These are phyloP conservation scores for Ballota nigra DNA, from an alignment of 257 asterid species.

Conservation along the genomic window DNA sequence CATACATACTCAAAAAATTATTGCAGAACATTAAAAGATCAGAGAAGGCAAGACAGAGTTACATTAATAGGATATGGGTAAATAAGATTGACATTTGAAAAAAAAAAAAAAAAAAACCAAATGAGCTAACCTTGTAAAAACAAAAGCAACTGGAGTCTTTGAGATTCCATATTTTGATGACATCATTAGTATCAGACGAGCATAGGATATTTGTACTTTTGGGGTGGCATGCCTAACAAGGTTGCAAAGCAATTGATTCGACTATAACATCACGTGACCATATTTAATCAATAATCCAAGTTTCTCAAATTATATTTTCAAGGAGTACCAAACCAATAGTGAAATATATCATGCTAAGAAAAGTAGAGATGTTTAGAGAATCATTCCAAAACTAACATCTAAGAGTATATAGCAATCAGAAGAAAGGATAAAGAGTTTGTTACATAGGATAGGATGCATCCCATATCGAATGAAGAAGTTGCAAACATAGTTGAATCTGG, in stretches of 20 bases:
- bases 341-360: not conserved
- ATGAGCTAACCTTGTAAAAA: constrained; percentile 34
- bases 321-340: not conserved
- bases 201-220: constrained; percentile 31
- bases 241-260: not conserved
- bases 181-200: constrained; percentile 40
- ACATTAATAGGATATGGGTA: no score
- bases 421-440: no score
- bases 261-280: constrained; percentile 29
- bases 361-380: not conserved
- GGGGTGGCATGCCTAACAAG: constrained; percentile 51
- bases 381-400: no score
- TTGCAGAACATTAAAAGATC: no score
- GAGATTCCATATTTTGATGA: constrained; percentile 43
- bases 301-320: not conserved
- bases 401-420: no score
- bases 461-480: no score
- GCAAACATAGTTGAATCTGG: no score
- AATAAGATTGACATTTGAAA: no score
- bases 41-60: no score
- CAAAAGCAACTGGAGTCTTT: constrained; percentile 23
- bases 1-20: no score
- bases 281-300: not conserved
- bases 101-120: no score
- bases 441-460: no score